Percentiles rank a stretch among this genome's conserved stretches.
These are phyloP conservation scores for Plasmodium vinckei DNA, from an alignment of 169 alveolate genomes.

Conservation along the genomic window DNA sequence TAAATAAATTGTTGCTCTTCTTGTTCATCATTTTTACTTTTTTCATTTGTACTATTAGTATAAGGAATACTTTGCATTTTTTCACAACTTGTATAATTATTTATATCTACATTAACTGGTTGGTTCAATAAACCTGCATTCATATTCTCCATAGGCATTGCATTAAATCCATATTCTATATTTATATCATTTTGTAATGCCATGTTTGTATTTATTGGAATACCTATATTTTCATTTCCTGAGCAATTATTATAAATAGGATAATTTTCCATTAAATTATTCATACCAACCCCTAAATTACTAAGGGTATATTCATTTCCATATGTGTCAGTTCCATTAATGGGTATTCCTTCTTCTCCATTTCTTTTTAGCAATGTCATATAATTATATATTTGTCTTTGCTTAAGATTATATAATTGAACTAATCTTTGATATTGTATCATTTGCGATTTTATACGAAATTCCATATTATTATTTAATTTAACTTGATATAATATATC, in stretches of 20 bases:
- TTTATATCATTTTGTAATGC: too few relatives aligned
- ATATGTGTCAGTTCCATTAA: too few relatives aligned
- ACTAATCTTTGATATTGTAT: constrained; percentile 39
- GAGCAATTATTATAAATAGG: neutral
- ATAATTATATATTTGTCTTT: constrained; percentile 14
- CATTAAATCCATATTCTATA: neutral
- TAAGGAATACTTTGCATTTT: constrained; percentile 19
- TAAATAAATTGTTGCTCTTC: neutral
- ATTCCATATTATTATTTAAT: constrained; percentile 46
- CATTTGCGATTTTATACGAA: constrained; percentile 40
- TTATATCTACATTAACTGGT: neutral
- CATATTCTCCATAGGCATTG: neutral
- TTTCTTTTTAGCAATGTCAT: too few relatives aligned
- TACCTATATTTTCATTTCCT: constrained; percentile 1
- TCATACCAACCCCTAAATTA: neutral
- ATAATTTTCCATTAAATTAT: neutral
- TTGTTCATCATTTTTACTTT: constrained; percentile 6
- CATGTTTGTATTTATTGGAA: neutral
- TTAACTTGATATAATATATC: constrained; percentile 47
- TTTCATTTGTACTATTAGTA: constrained; percentile 22
- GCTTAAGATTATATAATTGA: constrained; percentile 34
- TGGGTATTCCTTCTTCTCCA: too few relatives aligned
- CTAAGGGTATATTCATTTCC: neutral
- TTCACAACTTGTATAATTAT: neutral
- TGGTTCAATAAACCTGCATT: neutral